These are phyloP conservation scores for Brettanomyces anomalus DNA, from an alignment of 805 yeast species.

Conservation along the genomic window DNA sequence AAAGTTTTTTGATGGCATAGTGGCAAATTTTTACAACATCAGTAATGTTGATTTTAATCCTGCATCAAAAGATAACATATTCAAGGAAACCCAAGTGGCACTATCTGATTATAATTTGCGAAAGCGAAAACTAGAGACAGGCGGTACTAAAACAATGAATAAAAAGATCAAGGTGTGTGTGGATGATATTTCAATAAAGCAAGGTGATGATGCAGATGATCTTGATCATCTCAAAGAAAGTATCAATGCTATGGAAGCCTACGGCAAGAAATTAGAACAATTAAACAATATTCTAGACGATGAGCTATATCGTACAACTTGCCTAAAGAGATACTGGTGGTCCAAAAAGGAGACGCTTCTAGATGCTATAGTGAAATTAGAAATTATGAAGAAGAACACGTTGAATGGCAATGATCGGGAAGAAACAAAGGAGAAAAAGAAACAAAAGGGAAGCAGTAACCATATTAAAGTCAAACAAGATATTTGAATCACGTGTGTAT, in stretches of 20 bases:
- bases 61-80: slow-evolving; percentile 4
- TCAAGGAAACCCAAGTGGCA: slow-evolving; percentile 5
- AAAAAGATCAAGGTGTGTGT: slow-evolving; percentile 4
- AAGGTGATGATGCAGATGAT: background rate
- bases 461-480: too few species aligned
- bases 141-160: slow-evolving; percentile 2
- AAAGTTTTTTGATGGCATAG: slow-evolving; percentile 2
- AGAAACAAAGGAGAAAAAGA: background rate
- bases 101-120: slow-evolving; percentile 5
- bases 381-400: background rate
- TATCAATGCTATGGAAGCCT: slow-evolving; percentile 13
- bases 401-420: too few species aligned
- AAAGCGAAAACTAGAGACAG: slow-evolving; percentile 1
- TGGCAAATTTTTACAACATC: slow-evolving; percentile 9
- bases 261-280: slow-evolving; percentile 13
- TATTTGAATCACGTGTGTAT: too few species aligned
- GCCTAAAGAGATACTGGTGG: slow-evolving; percentile 17
- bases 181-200: slow-evolving; percentile 4
- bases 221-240: slow-evolving; percentile 7
- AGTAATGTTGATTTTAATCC: slow-evolving; percentile 11
- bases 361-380: background rate
- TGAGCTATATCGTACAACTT: slow-evolving; percentile 13
- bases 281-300: slow-evolving; percentile 12
- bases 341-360: slow-evolving; percentile 9
- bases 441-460: too few species aligned